These are phyloP conservation scores for Cymbopogon flexuosus DNA, from an alignment of 202 grass and related monocot species.

Conservation along the genomic window DNA sequence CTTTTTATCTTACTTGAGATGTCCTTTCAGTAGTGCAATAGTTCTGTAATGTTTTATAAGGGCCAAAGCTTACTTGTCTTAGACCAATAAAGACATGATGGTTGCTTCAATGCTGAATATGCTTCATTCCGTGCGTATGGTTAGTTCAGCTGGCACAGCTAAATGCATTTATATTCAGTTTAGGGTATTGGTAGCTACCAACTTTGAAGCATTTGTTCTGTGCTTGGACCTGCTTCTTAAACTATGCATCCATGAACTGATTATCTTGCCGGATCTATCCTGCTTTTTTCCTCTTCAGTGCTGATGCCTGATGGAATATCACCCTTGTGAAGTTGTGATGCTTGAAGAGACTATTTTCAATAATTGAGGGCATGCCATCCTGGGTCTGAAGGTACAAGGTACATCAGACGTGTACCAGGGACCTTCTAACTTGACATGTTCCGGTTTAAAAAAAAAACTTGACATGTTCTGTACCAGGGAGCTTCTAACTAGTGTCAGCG, in stretches of 20 bases:
- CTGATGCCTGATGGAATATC: constrained; percentile 18
- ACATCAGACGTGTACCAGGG: background rate
- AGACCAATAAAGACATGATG: background rate
- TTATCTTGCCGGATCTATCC: constrained; percentile 8
- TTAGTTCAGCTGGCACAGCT: constrained; percentile 3
- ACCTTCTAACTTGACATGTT: constrained; percentile 13
- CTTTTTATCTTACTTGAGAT: background rate
- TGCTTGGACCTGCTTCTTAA: constrained; percentile 13
- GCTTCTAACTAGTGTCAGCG: constrained; percentile 7
- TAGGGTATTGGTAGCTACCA: background rate
- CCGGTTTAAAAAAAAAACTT: background rate
- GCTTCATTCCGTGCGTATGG: background rate
- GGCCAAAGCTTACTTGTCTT: background rate
- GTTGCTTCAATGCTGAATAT: background rate
- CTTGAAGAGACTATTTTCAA: background rate
- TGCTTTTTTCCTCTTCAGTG: background rate
- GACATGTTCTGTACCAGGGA: background rate
- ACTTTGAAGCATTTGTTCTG: background rate
- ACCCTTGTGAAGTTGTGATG: constrained; percentile 5
- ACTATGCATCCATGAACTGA: background rate
- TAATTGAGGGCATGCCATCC: constrained; percentile 1
- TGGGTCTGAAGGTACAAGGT: constrained; percentile 18
- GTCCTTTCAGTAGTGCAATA: background rate
- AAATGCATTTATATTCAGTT: background rate
- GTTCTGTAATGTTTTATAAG: constrained; percentile 8